These are phyloP conservation scores for Calonectria crousiana DNA, from an alignment of 2,329 filamentous ascomycete genomes.

Conservation along the genomic window DNA sequence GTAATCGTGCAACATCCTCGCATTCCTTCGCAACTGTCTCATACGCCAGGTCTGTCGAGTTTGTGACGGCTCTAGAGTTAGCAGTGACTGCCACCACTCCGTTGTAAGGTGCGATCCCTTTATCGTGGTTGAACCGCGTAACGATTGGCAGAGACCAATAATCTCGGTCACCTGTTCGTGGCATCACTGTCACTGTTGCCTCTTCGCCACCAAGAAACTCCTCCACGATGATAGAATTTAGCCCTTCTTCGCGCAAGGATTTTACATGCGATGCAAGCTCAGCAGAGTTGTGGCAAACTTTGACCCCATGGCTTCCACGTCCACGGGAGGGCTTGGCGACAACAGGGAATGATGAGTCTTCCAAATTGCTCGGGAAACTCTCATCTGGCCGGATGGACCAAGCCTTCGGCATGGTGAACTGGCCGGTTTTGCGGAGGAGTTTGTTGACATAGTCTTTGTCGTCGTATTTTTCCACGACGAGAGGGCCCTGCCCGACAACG, in stretches of 20 bases:
- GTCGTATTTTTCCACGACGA: constrained; percentile 61
- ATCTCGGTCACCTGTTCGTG: constrained; percentile 49
- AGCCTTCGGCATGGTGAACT: constrained; percentile 55
- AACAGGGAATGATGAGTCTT: constrained; percentile 25
- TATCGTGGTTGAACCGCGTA: constrained; percentile 32
- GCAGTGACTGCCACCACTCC: constrained; percentile 36
- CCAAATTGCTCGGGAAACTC: neutral
- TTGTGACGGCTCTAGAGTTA: constrained; percentile 57
- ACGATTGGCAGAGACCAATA: constrained; percentile 57
- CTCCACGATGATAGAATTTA: constrained; percentile 53
- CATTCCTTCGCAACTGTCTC: constrained; percentile 52
- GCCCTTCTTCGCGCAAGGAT: constrained; percentile 22
- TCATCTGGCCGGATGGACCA: constrained; percentile 45
- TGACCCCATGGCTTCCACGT: constrained; percentile 36
- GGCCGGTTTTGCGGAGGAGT: constrained; percentile 50
- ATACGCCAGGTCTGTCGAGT: constrained; percentile 34
- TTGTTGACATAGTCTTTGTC: constrained; percentile 63
- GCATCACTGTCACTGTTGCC: constrained; percentile 65
- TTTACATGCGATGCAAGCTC: constrained; percentile 26
- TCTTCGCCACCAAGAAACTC: constrained; percentile 62
- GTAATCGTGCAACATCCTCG: constrained; percentile 52
- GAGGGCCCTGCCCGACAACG: constrained; percentile 60
- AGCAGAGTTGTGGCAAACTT: constrained; percentile 23
- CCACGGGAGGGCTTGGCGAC: constrained; percentile 37
- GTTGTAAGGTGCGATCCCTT: constrained; percentile 36